Evolutionary conservation across 129 eudicot genomes (phyloP), one percentile per base, ranked within the genome.

Genomic region (Artemisia tridentata): DNA sequence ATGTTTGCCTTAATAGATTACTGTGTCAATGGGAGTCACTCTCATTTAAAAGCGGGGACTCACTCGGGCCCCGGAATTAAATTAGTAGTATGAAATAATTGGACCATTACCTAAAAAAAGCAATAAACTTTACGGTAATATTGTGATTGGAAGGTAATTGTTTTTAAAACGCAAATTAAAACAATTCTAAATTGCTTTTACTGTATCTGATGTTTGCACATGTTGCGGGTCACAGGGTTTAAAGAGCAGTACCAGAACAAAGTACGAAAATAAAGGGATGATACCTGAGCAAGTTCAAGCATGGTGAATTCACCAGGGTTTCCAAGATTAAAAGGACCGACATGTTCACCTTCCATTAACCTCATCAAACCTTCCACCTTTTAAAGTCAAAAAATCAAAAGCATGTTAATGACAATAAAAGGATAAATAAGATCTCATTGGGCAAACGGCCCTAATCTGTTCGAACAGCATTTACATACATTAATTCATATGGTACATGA

Each of bases 291-390:
- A 31, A 92, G 98, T 78, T 92, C 98, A 53, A 92, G 96, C 98
- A 92, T 92, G 61, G 98, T 92, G 75, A 92, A 92, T 81, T 92
- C 98, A 74, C 98, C 98, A 5, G 96, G 98, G 80, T 92, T 92
- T 48, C 98, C 98, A n/a, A 92, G 96, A 76, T 92, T 92, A 75
- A 92, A 92, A 21, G 98, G 96, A 20, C 96, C 96, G 1, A 89
- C 90, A 50, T 92, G 98, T 79, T 92, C 98, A 38, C 98, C 98
- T 84, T 92, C 96, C 98, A 92, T 92, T 77, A 92, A 80, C 20
- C 95, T 86, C 86, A 89, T 92, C 23, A 92, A 86, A 71, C 98
- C 98, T 79, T 89, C 98, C 70, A 92, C 98, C 98, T 92, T 21
- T 18, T 46, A 21, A 27, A 54, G 70, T 6, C 58, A 70, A 59